Evolutionary conservation across 805 yeast species (phyloP).

Genomic region (Sungouiozyma intestinalis): DNA sequence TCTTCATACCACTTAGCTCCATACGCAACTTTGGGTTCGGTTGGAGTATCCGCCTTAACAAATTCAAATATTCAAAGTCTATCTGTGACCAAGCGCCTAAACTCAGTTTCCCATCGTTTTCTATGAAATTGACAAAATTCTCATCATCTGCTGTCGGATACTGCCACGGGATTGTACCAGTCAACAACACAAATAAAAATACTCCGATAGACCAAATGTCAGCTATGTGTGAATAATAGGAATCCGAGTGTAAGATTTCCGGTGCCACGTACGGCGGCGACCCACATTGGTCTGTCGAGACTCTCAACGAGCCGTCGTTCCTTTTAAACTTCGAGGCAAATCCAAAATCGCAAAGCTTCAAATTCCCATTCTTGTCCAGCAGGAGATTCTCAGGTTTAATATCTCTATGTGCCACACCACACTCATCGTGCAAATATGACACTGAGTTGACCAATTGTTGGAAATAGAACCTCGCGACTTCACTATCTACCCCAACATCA

Average conservation of each 20-base stretch:
- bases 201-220: constrained; percentile 69
- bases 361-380: constrained; percentile 50
- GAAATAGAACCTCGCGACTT: constrained; percentile 59
- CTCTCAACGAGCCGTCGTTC: constrained; percentile 37
- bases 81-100: constrained; percentile 47
- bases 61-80: constrained; percentile 38
- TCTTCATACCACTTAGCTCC: constrained; percentile 31
- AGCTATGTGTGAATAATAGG: constrained; percentile 46
- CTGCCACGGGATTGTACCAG: constrained; percentile 69
- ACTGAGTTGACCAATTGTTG: constrained; percentile 54
- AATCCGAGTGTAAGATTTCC: constrained; percentile 38
- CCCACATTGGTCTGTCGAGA: constrained; percentile 49
- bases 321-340: constrained; percentile 51
- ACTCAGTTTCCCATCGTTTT: constrained; percentile 37
- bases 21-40: constrained; percentile 38
- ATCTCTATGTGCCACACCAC: constrained; percentile 66
- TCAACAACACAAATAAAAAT: constrained; percentile 47
- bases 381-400: constrained; percentile 68
- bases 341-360: constrained; percentile 73
- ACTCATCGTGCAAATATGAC: constrained; percentile 45
- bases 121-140: constrained; percentile 34
- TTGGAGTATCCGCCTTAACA: constrained; percentile 43
- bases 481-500: constrained; percentile 56
- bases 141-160: constrained; percentile 45
- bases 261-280: constrained; percentile 78